Evolutionary conservation across 2,329 filamentous ascomycete species (phyloP).

Genomic region (Trichophyton mentagrophytes): DNA sequence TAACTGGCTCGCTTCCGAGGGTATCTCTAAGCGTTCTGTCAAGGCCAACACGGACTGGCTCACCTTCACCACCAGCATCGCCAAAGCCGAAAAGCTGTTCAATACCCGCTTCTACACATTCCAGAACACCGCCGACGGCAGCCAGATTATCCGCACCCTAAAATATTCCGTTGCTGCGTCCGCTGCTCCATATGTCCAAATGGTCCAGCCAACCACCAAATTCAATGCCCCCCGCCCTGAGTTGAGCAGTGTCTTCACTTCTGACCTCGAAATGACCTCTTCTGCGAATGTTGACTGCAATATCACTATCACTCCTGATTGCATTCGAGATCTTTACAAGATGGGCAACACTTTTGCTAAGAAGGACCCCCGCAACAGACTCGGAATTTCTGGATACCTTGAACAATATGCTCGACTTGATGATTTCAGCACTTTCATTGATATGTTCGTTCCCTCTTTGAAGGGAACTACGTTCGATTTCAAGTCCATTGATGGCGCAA

Average conservation of each 20-base stretch:
- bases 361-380: conserved; percentile 26
- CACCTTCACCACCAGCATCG: conserved; percentile 32
- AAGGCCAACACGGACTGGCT: conserved; percentile 49
- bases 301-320: conserved; percentile 35
- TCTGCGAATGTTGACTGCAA: conserved; percentile 24
- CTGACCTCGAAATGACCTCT: conserved; percentile 7
- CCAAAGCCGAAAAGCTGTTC: conserved; percentile 9
- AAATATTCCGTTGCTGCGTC: conserved; percentile 49
- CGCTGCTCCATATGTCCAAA: conserved; percentile 43
- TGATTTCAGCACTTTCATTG: conserved; percentile 46
- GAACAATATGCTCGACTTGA: conserved; percentile 39
- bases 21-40: conserved; percentile 35
- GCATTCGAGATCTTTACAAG: conserved; percentile 39
- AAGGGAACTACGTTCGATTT: conserved; percentile 44
- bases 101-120: conserved; percentile 10
- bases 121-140: conserved; percentile 35
- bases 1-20: conserved; percentile 43
- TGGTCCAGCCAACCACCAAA: conserved; percentile 54
- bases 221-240: conserved; percentile 42
- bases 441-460: conserved; percentile 42
- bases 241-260: conserved; percentile 22
- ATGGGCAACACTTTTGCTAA: conserved; percentile 27
- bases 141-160: conserved; percentile 44
- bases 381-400: conserved; percentile 40
- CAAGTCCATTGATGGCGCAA: conserved; percentile 44